Base-by-base conservation (phyloP, 345 rosid species). In the Hirschfeldia incana region DNA sequence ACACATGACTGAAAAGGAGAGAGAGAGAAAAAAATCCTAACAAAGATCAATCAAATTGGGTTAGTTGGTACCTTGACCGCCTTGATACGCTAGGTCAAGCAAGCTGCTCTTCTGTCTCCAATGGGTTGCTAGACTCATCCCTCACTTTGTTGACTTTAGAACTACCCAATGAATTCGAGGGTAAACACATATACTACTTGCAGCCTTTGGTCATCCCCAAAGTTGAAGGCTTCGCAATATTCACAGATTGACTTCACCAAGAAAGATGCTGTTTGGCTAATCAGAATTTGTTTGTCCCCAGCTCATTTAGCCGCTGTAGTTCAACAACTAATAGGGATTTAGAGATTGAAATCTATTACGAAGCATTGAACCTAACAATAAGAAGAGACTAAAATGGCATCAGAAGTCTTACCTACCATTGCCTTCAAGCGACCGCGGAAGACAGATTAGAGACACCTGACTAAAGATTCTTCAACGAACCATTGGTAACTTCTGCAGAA, bases 131-230 rank as follows among this genome's bases (percentile, higher is more conserved):
- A 16, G 72, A 76, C 71, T 84, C 85, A 46, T 82, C 59, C 44
- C 81, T 60, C 58, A 87, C 80, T 74, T 82, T 76, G 64, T 65
- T 84, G 60, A 84, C 90, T 76, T 74, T 30, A 65, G 26, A 65
- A 67, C 87, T 68, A 67, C 79, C 78, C 72, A 83, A 26, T 3
- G 6, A 58, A 26, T 21, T 55, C 4, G 55, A 12, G 55, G 55
- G 55, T 46, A 46, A 13, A 36, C 90, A 79, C 85, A 81, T 60
- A 81, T 60, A 86, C 83, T 76, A 85, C 83, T 76, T 85, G 83
- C 80, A 87, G 78, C 26, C 16, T 46, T 11, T 42, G 49, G 49
- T 42, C 49, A 42, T 42, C 49, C 58, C 74, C 21, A 21, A 21
- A 21, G 21, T 21, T 21, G 21, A 21, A 21, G 21, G 21, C 21